Conservation (phyloP, 495 filamentous ascomycete species). For the Pseudevernia furfuracea region DNA sequence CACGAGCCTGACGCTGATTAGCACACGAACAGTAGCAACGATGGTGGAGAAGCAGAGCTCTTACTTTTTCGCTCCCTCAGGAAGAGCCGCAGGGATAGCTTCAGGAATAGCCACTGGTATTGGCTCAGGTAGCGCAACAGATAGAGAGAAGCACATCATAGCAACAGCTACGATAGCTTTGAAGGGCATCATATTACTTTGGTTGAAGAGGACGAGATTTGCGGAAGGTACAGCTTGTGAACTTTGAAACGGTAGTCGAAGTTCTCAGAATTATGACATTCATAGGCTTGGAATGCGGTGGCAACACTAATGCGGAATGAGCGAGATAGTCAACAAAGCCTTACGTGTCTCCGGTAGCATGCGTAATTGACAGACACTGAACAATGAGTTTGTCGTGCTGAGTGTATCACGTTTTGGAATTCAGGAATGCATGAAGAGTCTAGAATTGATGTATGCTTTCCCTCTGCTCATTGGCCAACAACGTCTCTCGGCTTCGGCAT, state of each 20-base stretch:
- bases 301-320: background rate
- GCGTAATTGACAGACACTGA: too few relatives aligned
- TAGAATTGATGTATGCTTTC: too few relatives aligned
- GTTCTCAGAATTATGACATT: too few relatives aligned
- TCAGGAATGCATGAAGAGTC: background rate
- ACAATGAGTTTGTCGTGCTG: too few relatives aligned
- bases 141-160: background rate
- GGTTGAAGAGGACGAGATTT: background rate
- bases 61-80: background rate
- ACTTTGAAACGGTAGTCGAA: background rate
- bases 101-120: background rate
- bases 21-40: background rate
- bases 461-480: too few relatives aligned
- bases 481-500: too few relatives aligned
- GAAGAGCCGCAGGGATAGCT: background rate
- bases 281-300: conserved; percentile 1
- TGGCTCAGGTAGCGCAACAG: background rate
- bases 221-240: background rate
- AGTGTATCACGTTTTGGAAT: too few relatives aligned
- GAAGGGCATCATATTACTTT: background rate
- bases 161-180: background rate
- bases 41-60: background rate
- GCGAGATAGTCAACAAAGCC: too few relatives aligned
- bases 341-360: too few relatives aligned
- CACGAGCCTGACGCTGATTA: background rate